Evolutionary conservation across 2,329 filamentous ascomycete genomes (phyloP).

Genomic region (Monosporascus sp.): DNA sequence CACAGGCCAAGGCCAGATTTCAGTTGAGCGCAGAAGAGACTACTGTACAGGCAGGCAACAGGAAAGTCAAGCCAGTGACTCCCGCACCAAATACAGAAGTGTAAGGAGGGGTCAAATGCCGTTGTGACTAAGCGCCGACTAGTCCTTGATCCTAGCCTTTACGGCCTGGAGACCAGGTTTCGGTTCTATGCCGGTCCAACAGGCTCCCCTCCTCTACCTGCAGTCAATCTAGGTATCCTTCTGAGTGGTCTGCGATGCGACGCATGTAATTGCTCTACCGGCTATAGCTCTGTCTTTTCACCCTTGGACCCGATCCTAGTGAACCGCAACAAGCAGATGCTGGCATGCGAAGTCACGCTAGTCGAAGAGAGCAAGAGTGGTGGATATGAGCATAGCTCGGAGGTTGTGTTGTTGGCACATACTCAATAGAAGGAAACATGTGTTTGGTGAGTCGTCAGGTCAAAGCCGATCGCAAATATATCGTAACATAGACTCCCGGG

Average conservation of each 20-base stretch:
- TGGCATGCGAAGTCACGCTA: conserved; percentile 1
- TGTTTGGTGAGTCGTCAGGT: conserved; percentile 12
- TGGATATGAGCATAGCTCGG: conserved; percentile 1
- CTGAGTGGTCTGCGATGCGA: conserved; percentile 7
- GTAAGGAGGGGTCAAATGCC: conserved; percentile 6
- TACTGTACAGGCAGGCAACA: conserved; percentile 18
- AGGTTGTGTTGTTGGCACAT: conserved; percentile 6
- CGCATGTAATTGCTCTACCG: conserved; percentile 2
- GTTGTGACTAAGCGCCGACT: conserved; percentile 10
- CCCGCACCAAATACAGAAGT: conserved; percentile 16
- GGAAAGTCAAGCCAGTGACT: conserved; percentile 21
- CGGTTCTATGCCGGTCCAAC: conserved; percentile 6
- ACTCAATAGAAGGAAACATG: conserved; percentile 19
- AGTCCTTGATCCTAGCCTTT: conserved; percentile 8
- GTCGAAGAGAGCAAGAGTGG: conserved; percentile 1
- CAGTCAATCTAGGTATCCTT: conserved; percentile 16
- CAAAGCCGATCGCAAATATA: conserved; percentile 11
- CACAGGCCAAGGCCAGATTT: conserved; percentile 1
- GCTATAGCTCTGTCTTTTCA: conserved; percentile 6
- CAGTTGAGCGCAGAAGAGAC: conserved; percentile 12
- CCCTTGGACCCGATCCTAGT: conserved; percentile 1
- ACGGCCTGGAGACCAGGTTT: conserved; percentile 9
- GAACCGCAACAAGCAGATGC: neutral
- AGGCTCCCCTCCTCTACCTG: conserved; percentile 8
- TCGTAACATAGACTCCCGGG: conserved; percentile 11